Evolutionary conservation across 257 asterid genomes (phyloP), one percentile per base, ranked within the genome.

Genomic region (Scutellaria galericulata): DNA sequence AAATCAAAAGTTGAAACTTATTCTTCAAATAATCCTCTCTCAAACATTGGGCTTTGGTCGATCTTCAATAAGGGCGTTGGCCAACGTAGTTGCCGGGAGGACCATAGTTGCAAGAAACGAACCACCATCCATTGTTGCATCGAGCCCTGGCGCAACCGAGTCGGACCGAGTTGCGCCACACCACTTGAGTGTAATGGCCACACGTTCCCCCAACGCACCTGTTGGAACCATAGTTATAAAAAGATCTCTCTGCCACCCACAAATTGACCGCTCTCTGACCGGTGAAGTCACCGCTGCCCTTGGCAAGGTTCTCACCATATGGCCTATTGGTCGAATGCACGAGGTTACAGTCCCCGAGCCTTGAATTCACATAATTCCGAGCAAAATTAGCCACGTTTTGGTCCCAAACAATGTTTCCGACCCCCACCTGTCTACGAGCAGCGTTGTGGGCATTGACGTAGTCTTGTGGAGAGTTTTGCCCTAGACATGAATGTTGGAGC

Each of bases 151-250:
- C 74, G 24, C 87, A 84, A 5, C 89, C 91, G 0, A 86, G 64
- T 0, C 66, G 50, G 1, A 72, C 77, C 2, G 87, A 84, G n/a
- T 76, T 58, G 4, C 84, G 71, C 85, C 89, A 86, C 24, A 86
- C 87, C 14, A 87, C 85, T 10, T 84, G 92, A 1, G 88, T 84
- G n/a, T 87, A 86, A 51, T 82, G 89, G 0, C 41, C 3, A 6
- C 85, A 81, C 58, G 40, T 46, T 0, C 85, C 88, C 0, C 81
- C 13, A 0, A 10, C 40, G 24, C 90, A 83, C 0, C 80, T 9
- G 51, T 85, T 87, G n/a, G 83, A 70, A 1, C 9, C 18, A n/a
- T 70, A 35, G 10, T 79, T 2, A 14, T 87, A 87, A 48, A 55
- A 18, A 2, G 12, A 5, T 78, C 37, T 75, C 65, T 87, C 88